These are phyloP conservation scores for Apiotrichum gracile DNA, from an alignment of 1,284 basidiomycete genomes.

Conservation along the genomic window DNA sequence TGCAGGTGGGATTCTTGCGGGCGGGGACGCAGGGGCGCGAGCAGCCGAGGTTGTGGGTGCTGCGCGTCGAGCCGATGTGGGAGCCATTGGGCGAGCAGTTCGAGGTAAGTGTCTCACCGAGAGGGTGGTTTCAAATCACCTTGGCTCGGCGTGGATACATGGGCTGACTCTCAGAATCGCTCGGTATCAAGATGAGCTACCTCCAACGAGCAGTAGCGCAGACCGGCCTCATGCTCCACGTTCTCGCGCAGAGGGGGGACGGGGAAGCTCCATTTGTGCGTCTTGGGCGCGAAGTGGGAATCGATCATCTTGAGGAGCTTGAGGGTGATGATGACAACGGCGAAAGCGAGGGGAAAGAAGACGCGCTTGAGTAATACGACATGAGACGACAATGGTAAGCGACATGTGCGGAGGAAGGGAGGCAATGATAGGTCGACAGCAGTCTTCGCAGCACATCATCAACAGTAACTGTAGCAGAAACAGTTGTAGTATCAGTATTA, in stretches of 20 bases:
- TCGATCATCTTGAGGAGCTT: too few species aligned
- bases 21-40: background rate
- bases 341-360: too few species aligned
- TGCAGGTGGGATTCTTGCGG: conserved; percentile 1
- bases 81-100: background rate
- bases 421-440: too few species aligned
- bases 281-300: too few species aligned
- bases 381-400: too few species aligned
- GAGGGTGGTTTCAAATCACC: background rate
- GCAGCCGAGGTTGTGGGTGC: background rate
- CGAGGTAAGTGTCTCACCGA: background rate
- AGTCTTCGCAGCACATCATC: too few species aligned
- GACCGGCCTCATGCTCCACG: conserved; percentile 12
- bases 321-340: too few species aligned
- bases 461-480: too few species aligned
- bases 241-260: conserved; percentile 6
- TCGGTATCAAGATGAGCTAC: conserved; percentile 6
- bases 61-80: background rate
- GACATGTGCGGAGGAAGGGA: too few species aligned
- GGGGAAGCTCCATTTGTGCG: conserved; percentile 12
- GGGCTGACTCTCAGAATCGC: conserved; percentile 1
- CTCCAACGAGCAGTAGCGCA: conserved; percentile 13
- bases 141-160: too few species aligned
- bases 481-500: too few species aligned
- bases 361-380: too few species aligned